These are phyloP conservation scores for Ampelomyces quisqualis DNA, from an alignment of 2,329 filamentous ascomycete genomes.

Conservation along the genomic window DNA sequence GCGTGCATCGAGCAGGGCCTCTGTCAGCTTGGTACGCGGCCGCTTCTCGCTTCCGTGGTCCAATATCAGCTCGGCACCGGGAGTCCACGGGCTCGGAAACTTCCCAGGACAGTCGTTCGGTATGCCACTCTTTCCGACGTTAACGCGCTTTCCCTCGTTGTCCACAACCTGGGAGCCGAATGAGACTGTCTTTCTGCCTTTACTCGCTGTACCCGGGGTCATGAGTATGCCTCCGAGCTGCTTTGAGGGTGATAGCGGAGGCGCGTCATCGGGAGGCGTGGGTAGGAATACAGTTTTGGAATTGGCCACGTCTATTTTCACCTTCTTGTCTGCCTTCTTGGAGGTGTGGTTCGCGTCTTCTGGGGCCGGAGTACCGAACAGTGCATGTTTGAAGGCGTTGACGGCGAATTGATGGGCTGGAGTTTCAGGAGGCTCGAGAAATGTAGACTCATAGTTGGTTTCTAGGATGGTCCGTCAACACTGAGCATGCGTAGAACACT, in stretches of 20 bases:
- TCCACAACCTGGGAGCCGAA: constrained; percentile 60
- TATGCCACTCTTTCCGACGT: constrained; percentile 49
- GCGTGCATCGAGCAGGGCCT: constrained; percentile 48
- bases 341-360: constrained; percentile 42
- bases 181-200: constrained; percentile 61
- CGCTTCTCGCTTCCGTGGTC: constrained; percentile 33
- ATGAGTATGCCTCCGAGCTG: constrained; percentile 61
- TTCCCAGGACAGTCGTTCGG: constrained; percentile 52
- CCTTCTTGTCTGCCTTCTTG: constrained; percentile 30
- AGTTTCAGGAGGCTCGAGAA: constrained; percentile 61
- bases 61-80: constrained; percentile 40
- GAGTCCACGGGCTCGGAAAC: constrained; percentile 55
- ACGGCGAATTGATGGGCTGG: constrained; percentile 67
- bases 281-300: constrained; percentile 20
- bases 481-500: background rate
- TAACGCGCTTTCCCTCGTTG: constrained; percentile 55
- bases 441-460: constrained; percentile 42
- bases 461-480: no score
- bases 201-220: constrained; percentile 60
- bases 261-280: constrained; percentile 22
- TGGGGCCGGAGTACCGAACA: constrained; percentile 64
- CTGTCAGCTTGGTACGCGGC: constrained; percentile 48
- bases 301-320: constrained; percentile 29
- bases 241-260: constrained; percentile 55
- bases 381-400: constrained; percentile 64